Evolutionary conservation across 176 grass and related monocot species (phyloP).

Genomic region (Canna indica): DNA sequence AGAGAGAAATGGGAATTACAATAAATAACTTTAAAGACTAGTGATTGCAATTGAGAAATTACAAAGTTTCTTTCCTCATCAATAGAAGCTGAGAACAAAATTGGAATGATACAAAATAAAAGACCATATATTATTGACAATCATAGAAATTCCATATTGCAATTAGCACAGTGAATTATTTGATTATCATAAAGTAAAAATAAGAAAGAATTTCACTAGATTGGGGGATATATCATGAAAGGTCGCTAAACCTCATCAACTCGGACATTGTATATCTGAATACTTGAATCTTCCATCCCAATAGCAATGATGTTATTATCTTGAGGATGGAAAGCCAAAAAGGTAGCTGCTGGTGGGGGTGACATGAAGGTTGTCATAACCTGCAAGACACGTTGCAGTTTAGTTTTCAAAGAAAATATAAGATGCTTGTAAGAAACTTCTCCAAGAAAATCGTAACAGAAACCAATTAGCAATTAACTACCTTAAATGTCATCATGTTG

Average conservation of each 20-base stretch:
- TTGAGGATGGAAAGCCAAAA: conserved; percentile 89
- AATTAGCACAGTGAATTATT: conserved; percentile 1
- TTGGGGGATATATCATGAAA: not conserved
- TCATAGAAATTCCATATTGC: not conserved
- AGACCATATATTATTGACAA: not conserved
- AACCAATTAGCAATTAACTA: conserved; percentile 5
- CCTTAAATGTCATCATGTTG: conserved; percentile 99
- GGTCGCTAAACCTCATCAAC: conserved; percentile 60
- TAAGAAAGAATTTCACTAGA: not conserved
- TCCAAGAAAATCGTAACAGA: not conserved
- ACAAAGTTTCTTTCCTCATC: too few relatives aligned
- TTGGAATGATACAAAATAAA: not conserved
- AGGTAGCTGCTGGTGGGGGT: conserved; percentile 81
- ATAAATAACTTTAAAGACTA: too few relatives aligned
- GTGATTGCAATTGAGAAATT: too few relatives aligned
- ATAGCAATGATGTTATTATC: conserved; percentile 99
- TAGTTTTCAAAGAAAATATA: not conserved
- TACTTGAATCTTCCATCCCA: conserved; percentile 95
- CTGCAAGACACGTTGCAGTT: conserved; percentile 27
- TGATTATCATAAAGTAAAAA: not conserved
- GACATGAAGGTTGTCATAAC: conserved; percentile 98
- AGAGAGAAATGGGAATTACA: not conserved
- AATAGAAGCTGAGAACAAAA: too few relatives aligned
- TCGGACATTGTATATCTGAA: conserved; percentile 95
- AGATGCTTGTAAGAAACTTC: not conserved